Conservation (phyloP, 2,329 filamentous ascomycete species). For the Aspergillus sp. region DNA sequence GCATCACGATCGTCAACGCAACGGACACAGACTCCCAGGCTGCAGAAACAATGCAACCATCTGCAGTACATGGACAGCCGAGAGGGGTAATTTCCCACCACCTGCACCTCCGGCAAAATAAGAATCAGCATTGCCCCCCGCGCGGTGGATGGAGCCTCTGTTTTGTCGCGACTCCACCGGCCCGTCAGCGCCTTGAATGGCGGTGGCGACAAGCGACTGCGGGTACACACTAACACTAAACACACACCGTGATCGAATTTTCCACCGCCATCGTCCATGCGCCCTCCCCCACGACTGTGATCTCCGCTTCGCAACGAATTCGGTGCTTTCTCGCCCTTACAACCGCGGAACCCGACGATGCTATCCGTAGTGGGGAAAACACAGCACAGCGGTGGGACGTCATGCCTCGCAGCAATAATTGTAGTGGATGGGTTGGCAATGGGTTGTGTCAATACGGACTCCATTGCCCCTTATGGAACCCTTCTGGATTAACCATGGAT, state of each 20-base stretch:
- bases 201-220: slow-evolving; percentile 1
- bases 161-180: neutral
- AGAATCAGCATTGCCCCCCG: neutral
- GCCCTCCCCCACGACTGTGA: neutral
- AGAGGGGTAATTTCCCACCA: neutral
- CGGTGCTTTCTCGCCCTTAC: neutral
- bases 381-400: neutral
- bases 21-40: neutral
- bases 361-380: neutral
- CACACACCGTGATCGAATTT: neutral
- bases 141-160: slow-evolving; percentile 2
- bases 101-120: neutral
- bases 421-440: neutral
- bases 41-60: neutral
- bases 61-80: neutral
- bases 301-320: neutral
- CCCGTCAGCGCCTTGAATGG: neutral
- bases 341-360: neutral
- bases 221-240: neutral
- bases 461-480: neutral
- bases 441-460: neutral
- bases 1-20: too few species aligned
- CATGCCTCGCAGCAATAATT: neutral
- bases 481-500: slow-evolving; percentile 14
- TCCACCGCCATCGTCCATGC: neutral